Conservation (phyloP, 2,329 filamentous ascomycete species). For the Talaromyces sp. region DNA sequence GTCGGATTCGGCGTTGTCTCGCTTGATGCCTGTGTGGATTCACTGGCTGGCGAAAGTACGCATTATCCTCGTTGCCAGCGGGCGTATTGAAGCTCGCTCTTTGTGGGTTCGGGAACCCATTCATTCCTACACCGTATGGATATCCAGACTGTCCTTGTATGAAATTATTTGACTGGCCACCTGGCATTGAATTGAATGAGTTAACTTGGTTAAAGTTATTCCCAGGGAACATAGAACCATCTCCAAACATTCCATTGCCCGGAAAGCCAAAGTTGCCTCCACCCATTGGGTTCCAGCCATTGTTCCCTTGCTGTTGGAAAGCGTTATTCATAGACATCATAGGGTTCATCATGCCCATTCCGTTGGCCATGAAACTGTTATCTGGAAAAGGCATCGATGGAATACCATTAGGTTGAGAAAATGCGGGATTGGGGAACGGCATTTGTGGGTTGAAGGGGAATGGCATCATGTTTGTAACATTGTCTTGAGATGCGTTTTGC, state of each 20-base stretch:
- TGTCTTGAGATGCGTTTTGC: not conserved
- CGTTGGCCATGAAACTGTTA: conserved; percentile 25
- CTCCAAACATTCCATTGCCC: conserved; percentile 30
- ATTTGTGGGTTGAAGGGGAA: conserved; percentile 30
- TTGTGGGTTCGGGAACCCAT: conserved; percentile 55
- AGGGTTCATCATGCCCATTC: conserved; percentile 35
- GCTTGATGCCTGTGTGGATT: conserved; percentile 90
- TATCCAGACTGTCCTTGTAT: conserved; percentile 27
- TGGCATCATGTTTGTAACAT: conserved; percentile 15
- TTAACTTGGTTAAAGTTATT: conserved; percentile 26
- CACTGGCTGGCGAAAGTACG: conserved; percentile 92
- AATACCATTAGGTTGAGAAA: conserved; percentile 27
- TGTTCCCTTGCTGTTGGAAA: conserved; percentile 29
- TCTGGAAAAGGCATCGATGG: conserved; percentile 29
- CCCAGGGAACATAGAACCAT: conserved; percentile 22
- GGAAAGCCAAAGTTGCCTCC: conserved; percentile 34
- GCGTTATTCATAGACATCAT: conserved; percentile 28
- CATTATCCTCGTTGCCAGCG: conserved; percentile 70
- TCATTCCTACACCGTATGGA: conserved; percentile 26
- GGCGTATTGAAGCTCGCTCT: conserved; percentile 49
- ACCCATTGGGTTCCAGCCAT: conserved; percentile 42
- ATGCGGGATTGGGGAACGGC: conserved; percentile 26
- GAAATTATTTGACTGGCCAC: conserved; percentile 23
- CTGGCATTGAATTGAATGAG: conserved; percentile 32
- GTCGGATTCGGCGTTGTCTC: conserved; percentile 70